A percentile compares a stretch with the other conserved stretches of the same genome.
phyloP scores from a whole-genome alignment of 768 basidiomycete species.

The Vararia minispora region DNA sequence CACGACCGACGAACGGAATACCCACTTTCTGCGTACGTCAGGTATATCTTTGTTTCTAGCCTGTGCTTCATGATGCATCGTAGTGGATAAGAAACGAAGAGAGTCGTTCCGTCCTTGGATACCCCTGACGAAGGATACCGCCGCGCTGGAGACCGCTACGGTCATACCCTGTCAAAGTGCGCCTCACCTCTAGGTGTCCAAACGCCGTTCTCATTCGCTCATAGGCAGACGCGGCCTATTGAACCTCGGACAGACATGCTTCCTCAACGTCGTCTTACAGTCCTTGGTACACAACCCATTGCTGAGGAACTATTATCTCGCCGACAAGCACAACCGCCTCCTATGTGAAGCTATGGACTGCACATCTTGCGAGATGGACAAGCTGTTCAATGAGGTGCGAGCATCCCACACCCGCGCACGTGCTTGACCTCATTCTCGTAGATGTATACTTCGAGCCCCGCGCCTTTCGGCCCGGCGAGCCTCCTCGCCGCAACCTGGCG shows the following conservation, averaged over 20 bases:
- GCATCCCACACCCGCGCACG: not conserved
- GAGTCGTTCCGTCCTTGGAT: conserved; percentile 41
- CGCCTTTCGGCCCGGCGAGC: conserved; percentile 70
- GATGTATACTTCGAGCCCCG: conserved; percentile 35
- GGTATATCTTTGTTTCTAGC: no score
- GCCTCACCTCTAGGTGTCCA: conserved; percentile 6
- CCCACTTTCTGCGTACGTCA: conserved; percentile 46
- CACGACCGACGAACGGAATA: conserved; percentile 47
- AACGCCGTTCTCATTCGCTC: not conserved
- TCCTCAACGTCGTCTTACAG: conserved; percentile 87
- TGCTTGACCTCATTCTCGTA: conserved; percentile 12
- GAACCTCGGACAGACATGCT: conserved; percentile 90
- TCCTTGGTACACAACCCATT: conserved; percentile 84
- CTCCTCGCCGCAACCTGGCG: conserved; percentile 83
- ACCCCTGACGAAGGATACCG: conserved; percentile 28
- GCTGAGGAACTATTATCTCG: conserved; percentile 78
- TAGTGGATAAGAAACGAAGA: conserved; percentile 29
- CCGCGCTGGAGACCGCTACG: conserved; percentile 37
- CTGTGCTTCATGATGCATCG: conserved; percentile 3
- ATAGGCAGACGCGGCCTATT: conserved; percentile 74
- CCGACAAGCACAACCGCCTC: conserved; percentile 76
- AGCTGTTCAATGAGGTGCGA: conserved; percentile 59
- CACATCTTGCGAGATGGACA: conserved; percentile 92
- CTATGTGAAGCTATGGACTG: conserved; percentile 71
- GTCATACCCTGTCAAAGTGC: conserved; percentile 67